phyloP scores from a whole-genome alignment of 352 stramenopile genomes.

The Phytophthora fragariaefolia region DNA sequence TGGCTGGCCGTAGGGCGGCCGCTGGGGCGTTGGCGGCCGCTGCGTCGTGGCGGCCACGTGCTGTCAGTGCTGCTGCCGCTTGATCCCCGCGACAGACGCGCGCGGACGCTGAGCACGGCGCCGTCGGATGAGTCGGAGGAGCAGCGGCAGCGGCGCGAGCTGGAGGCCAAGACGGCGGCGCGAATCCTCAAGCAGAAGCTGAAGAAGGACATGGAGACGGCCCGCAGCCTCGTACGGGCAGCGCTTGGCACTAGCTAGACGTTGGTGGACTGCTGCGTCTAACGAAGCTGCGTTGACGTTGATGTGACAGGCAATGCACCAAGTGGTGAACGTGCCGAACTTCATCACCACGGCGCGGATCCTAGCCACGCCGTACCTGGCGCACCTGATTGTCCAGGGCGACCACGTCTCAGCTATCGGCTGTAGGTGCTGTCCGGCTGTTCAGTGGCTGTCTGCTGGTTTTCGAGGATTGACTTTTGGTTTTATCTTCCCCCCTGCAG shows the following conservation, averaged over 20 bases:
- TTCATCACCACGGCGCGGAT: slow-evolving; percentile 83
- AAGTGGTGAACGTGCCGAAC: slow-evolving; percentile 83
- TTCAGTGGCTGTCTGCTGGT: not conserved
- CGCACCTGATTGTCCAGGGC: slow-evolving; percentile 74
- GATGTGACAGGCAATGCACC: slow-evolving; percentile 54
- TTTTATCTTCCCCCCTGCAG: slow-evolving; percentile 34
- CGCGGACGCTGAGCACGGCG: slow-evolving; percentile 16
- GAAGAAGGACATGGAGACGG: slow-evolving; percentile 59
- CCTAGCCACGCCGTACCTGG: slow-evolving; percentile 77
- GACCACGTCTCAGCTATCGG: slow-evolving; percentile 71
- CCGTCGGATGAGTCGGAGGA: slow-evolving; percentile 13
- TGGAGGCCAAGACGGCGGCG: slow-evolving; percentile 38
- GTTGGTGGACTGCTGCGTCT: no score
- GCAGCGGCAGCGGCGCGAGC: slow-evolving; percentile 13
- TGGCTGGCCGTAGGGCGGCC: slow-evolving; percentile 12
- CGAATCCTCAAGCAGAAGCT: slow-evolving; percentile 54
- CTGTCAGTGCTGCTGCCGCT: slow-evolving; percentile 24
- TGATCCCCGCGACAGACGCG: not conserved
- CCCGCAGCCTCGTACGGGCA: slow-evolving; percentile 46
- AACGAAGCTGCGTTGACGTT: slow-evolving; percentile 10
- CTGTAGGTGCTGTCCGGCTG: slow-evolving; percentile 40
- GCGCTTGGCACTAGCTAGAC: no score
- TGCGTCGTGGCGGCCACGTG: not conserved
- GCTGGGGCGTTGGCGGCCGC: slow-evolving; percentile 6
- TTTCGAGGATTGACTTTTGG: not conserved